Base-by-base conservation (phyloP, 345 rosid species). In the Turnera subulata region DNA sequence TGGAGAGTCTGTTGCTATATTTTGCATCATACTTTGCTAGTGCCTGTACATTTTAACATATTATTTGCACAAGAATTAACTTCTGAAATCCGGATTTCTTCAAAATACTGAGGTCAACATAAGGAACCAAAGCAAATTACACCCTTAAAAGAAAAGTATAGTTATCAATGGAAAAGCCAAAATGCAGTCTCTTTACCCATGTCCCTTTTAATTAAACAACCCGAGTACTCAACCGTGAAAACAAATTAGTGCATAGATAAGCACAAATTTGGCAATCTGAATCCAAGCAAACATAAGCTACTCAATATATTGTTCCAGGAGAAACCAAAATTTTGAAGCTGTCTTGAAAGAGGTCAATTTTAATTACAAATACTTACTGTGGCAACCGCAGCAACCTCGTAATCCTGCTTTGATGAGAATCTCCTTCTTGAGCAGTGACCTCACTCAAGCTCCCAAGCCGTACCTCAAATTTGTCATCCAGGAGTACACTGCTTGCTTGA, bases 401-500 rank as follows among this genome's bases (percentile, higher is more conserved):
- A 55, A 94, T 80, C 83, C 84, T 80, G 76, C 82, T 94, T 67
- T 90, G 99, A 61, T 88, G 88, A 45, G 73, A 66, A 67, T 94
- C 97, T 54, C 91, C 95, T 84, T 89, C 94, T 62, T 85, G 89
- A 59, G 80, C 73, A 72, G 85, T 88, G 53, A 63, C 91, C 67
- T 85, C 96, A 11, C 91, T 85, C 53, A 94, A 66, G 79, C 97
- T 90, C 66, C 97, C 99, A 11, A 94, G 80, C 58, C 96, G 80
- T 55, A 94, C 99, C 73, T 94, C 99, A 54, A 78, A 94, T 75
- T 94, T 94, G 61, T 94, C 99, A 76, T 94, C 99, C 45, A 94
- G 99, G 65, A 94, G 89, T 63, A 94, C 90, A 64, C 99, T 94
- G 72, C 97, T 94, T 53, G 99, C 97, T 85, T 94, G 99, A 69